phyloP scores from a whole-genome alignment of 768 basidiomycete species.

The Leccinum barrowsii region DNA sequence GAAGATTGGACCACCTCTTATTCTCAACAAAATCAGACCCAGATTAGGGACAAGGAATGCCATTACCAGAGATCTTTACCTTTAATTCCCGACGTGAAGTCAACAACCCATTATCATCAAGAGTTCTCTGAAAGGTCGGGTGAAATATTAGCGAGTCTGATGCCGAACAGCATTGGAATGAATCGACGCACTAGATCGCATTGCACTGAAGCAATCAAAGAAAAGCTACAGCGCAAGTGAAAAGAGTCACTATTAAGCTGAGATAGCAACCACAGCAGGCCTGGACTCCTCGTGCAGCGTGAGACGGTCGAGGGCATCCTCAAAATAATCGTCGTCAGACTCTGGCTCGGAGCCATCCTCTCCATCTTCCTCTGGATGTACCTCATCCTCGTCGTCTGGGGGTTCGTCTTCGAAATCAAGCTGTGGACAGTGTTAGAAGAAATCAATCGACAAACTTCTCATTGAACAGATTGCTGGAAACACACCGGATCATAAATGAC shows the following conservation, averaged over 20 bases:
- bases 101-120: too few relatives aligned
- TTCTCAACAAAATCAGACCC: too few relatives aligned
- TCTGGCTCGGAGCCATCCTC: slow-evolving; percentile 37
- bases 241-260: slow-evolving; percentile 10
- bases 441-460: not conserved
- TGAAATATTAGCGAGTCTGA: too few relatives aligned
- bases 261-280: slow-evolving; percentile 12
- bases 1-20: not conserved
- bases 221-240: not conserved
- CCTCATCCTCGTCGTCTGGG: slow-evolving; percentile 50
- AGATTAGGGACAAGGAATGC: too few relatives aligned
- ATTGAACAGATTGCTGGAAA: not conserved
- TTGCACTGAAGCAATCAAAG: not conserved
- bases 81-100: too few relatives aligned
- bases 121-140: too few relatives aligned
- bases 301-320: slow-evolving; percentile 67
- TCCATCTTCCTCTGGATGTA: slow-evolving; percentile 22
- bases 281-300: slow-evolving; percentile 21
- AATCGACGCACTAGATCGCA: slow-evolving; percentile 2
- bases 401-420: slow-evolving; percentile 78
- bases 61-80: too few relatives aligned
- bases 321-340: slow-evolving; percentile 46
- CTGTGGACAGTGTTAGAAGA: slow-evolving; percentile 34
- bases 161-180: not conserved
- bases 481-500: slow-evolving; percentile 93